A percentile compares a stretch with the other conserved stretches of the same genome.
phyloP scores from a whole-genome alignment of 345 rosid species.

The Alliaria petiolata region DNA sequence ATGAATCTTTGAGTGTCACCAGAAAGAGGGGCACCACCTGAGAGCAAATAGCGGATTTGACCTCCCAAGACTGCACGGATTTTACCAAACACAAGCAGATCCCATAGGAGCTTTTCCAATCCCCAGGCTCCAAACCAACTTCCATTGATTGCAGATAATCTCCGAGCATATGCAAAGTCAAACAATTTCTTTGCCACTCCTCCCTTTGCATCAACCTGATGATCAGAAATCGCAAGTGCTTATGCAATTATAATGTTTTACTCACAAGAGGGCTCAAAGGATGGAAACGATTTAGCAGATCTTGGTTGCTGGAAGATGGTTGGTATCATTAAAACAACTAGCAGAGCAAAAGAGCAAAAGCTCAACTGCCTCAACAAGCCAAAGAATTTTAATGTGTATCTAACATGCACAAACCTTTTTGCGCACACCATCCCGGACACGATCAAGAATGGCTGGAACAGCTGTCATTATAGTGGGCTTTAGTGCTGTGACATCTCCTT shows the following conservation, averaged over 20 bases:
- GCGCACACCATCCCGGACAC: conserved; percentile 93
- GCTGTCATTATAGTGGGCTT: conserved; percentile 93
- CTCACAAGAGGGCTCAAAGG: not conserved
- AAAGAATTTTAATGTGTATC: too few relatives aligned
- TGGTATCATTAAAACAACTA: too few relatives aligned
- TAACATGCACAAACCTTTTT: conserved; percentile 76
- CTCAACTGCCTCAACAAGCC: not conserved
- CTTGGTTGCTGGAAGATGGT: too few relatives aligned
- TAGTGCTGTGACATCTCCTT: conserved; percentile 81
- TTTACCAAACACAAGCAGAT: conserved; percentile 78
- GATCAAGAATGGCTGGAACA: conserved; percentile 99
- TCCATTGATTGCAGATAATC: conserved; percentile 91
- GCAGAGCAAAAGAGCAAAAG: too few relatives aligned
- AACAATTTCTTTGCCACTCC: conserved; percentile 76
- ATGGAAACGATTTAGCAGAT: not conserved
- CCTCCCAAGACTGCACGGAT: conserved; percentile 90
- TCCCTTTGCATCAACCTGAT: conserved; percentile 83
- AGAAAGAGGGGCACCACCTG: conserved; percentile 99
- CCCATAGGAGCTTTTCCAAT: conserved; percentile 76
- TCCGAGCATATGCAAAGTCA: conserved; percentile 87
- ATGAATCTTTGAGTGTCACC: conserved; percentile 97
- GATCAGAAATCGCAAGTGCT: conserved; percentile 3
- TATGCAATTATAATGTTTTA: not conserved
- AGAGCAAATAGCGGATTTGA: conserved; percentile 82
- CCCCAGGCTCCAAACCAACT: conserved; percentile 99